Conservation (phyloP, 352 stramenopile genomes). For the Pythium dissimile region DNA sequence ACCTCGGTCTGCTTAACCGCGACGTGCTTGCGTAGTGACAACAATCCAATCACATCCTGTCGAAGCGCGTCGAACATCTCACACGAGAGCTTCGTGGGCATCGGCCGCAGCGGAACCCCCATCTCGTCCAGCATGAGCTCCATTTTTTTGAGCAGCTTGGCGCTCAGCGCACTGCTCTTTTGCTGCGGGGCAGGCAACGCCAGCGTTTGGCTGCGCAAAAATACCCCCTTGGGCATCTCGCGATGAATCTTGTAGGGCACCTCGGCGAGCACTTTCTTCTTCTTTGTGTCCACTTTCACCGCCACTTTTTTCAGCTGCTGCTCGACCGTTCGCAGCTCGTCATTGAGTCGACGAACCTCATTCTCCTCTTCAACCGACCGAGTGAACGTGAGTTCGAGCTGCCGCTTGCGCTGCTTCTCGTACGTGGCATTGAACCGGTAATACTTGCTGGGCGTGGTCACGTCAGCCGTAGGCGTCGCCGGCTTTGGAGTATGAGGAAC, state of each 20-base stretch:
- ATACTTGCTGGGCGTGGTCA: conserved; percentile 23
- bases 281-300: conserved; percentile 60
- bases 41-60: conserved; percentile 50
- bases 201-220: conserved; percentile 53
- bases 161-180: conserved; percentile 32
- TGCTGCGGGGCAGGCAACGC: conserved; percentile 47
- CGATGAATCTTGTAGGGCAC: conserved; percentile 57
- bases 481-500: background rate
- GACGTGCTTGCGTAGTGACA: conserved; percentile 59
- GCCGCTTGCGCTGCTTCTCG: conserved; percentile 69
- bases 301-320: conserved; percentile 68
- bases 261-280: conserved; percentile 66
- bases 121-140: conserved; percentile 65
- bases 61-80: conserved; percentile 59
- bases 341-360: conserved; percentile 50
- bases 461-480: background rate
- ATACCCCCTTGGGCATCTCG: conserved; percentile 45
- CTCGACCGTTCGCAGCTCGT: conserved; percentile 55
- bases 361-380: conserved; percentile 63
- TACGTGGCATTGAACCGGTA: conserved; percentile 64
- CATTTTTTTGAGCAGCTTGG: conserved; percentile 67
- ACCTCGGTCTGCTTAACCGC: conserved; percentile 54
- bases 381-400: conserved; percentile 61
- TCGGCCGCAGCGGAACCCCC: conserved; percentile 55
- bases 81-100: conserved; percentile 64